Evolutionary conservation across 768 basidiomycete species (phyloP).

Genomic region (Panaeolus cyanescens): DNA sequence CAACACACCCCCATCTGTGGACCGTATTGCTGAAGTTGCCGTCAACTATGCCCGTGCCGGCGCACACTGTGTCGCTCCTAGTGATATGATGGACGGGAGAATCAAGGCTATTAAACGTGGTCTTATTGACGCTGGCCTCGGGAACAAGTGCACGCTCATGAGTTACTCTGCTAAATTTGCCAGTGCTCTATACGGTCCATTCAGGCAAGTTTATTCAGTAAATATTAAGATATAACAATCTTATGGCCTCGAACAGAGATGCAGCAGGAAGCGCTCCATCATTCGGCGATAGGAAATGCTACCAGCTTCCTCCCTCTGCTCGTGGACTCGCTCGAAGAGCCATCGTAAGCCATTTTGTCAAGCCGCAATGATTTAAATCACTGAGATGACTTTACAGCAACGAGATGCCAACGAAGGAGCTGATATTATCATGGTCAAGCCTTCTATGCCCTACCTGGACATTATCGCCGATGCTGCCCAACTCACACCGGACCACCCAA

Average conservation of each 20-base stretch:
- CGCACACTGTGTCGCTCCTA: slow-evolving; percentile 98
- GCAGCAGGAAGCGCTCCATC: slow-evolving; percentile 96
- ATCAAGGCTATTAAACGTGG: slow-evolving; percentile 86
- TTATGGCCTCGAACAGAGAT: slow-evolving; percentile 55
- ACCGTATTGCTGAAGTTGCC: slow-evolving; percentile 91
- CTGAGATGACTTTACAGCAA: slow-evolving; percentile 48
- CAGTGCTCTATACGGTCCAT: slow-evolving; percentile 92
- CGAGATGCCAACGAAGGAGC: slow-evolving; percentile 91
- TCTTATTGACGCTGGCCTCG: slow-evolving; percentile 81
- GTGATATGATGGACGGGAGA: slow-evolving; percentile 99
- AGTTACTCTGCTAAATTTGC: slow-evolving; percentile 98
- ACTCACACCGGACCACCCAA: slow-evolving; percentile 82
- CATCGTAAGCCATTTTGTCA: slow-evolving; percentile 60
- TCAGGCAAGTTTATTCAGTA: slow-evolving; percentile 57
- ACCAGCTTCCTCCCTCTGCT: slow-evolving; percentile 89
- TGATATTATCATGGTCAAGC: slow-evolving; percentile 99
- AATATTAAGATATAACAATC: neutral
- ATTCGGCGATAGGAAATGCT: slow-evolving; percentile 96
- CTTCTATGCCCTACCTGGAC: slow-evolving; percentile 94
- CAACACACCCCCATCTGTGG: slow-evolving; percentile 73
- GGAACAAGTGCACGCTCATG: slow-evolving; percentile 92
- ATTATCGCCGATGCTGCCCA: slow-evolving; percentile 87
- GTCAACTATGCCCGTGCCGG: slow-evolving; percentile 91
- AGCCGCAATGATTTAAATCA: neutral
- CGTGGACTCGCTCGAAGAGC: slow-evolving; percentile 92